Percentiles rank a stretch among this genome's conserved stretches.
Conservation (phyloP, 2,329 filamentous ascomycete species). For the Beauveria varroae region DNA sequence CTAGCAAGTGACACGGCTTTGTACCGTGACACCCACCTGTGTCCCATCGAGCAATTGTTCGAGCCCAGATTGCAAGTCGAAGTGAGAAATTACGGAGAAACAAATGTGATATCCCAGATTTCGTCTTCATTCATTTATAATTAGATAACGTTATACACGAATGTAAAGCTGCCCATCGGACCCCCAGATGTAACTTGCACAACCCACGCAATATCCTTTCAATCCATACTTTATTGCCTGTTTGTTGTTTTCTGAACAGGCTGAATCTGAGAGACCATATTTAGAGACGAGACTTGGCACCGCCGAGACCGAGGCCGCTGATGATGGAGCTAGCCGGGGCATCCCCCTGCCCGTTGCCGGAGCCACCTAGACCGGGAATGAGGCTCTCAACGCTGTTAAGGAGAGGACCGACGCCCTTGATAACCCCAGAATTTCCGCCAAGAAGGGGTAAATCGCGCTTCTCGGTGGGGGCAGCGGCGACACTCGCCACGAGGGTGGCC, state of each 20-base stretch:
- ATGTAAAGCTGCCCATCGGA: neutral
- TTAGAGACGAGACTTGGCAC: neutral
- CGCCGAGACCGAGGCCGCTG: neutral
- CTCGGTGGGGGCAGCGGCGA: constrained; percentile 1
- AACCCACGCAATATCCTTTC: too few relatives aligned
- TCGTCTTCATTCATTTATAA: neutral
- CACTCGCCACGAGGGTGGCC: constrained; percentile 1
- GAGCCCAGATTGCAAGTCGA: too few relatives aligned
- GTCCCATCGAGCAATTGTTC: too few relatives aligned
- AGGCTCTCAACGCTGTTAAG: constrained; percentile 5
- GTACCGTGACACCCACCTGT: too few relatives aligned
- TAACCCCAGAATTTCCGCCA: constrained; percentile 1
- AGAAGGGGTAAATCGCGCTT: constrained; percentile 8
- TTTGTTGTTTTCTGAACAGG: too few relatives aligned
- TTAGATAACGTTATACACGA: neutral
- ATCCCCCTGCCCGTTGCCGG: neutral
- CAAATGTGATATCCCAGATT: too few relatives aligned
- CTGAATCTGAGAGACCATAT: neutral
- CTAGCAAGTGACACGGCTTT: too few relatives aligned
- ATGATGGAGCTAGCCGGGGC: neutral
- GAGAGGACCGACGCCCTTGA: neutral
- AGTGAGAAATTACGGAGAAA: too few relatives aligned
- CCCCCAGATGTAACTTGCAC: neutral
- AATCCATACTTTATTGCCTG: neutral
- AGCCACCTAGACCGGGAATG: neutral